phyloP scores from a whole-genome alignment of 768 basidiomycete genomes.

The Inosperma sp. region DNA sequence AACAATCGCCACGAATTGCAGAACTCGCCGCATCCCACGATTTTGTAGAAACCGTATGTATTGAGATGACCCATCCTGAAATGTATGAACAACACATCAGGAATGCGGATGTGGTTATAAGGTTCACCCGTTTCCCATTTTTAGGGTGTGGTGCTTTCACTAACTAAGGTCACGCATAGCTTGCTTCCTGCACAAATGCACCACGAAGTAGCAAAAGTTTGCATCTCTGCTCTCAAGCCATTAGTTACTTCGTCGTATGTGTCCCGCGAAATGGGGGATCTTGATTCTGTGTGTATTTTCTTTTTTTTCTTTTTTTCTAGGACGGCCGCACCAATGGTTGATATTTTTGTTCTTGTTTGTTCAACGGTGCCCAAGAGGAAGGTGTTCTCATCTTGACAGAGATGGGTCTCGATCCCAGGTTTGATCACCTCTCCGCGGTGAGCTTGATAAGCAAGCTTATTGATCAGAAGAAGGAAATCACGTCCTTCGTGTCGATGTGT shows the following conservation, averaged over 20 bases:
- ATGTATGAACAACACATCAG: conserved; percentile 50
- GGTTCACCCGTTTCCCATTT: conserved; percentile 41
- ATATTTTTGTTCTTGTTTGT: too few relatives aligned
- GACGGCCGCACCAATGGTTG: too few relatives aligned
- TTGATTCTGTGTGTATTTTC: conserved; percentile 53
- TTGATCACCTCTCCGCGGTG: conserved; percentile 86
- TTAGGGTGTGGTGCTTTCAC: neutral
- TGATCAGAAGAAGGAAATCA: conserved; percentile 48
- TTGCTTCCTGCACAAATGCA: conserved; percentile 79
- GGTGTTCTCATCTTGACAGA: conserved; percentile 81
- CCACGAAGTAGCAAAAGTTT: conserved; percentile 61
- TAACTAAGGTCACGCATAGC: conserved; percentile 35
- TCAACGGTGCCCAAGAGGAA: conserved; percentile 52
- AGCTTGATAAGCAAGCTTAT: conserved; percentile 55
- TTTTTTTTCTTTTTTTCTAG: too few relatives aligned
- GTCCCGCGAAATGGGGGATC: conserved; percentile 64
- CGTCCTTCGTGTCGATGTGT: conserved; percentile 85
- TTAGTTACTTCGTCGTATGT: conserved; percentile 92
- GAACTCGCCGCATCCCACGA: conserved; percentile 24
- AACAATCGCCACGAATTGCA: conserved; percentile 61
- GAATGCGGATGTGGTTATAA: conserved; percentile 76
- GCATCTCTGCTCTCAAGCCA: conserved; percentile 65
- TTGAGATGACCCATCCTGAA: neutral
- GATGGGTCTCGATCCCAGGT: conserved; percentile 85
- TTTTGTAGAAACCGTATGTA: neutral